phyloP scores from a whole-genome alignment of 2,329 filamentous ascomycete genomes.

The Sporothrix globosa region DNA sequence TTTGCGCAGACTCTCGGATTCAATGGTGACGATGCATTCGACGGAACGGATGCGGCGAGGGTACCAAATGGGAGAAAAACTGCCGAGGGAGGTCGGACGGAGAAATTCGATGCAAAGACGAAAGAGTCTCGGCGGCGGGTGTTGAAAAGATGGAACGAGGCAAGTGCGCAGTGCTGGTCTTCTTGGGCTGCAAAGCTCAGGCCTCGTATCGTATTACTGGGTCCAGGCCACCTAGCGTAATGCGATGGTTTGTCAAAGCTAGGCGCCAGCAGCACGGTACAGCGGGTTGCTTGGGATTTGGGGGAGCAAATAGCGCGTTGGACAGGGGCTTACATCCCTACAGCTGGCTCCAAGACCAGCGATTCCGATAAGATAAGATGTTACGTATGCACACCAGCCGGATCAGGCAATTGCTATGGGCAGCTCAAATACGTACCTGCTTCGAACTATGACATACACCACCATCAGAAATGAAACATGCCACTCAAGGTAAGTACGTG shows the following conservation, averaged over 20 bases:
- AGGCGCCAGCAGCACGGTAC: background rate
- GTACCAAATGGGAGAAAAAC: background rate
- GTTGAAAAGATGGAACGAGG: background rate
- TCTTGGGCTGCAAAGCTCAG: background rate
- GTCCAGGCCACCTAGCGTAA: background rate
- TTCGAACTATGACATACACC: no score
- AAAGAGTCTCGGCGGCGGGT: conserved; percentile 4
- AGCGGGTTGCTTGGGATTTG: background rate
- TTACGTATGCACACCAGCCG: conserved; percentile 32
- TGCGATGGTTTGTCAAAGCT: background rate
- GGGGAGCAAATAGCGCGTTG: background rate
- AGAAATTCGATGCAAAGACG: background rate
- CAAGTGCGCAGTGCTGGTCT: background rate
- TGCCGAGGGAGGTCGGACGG: background rate
- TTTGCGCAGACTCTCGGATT: conserved; percentile 1
- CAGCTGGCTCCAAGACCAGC: conserved; percentile 16
- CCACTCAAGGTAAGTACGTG: no score
- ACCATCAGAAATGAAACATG: no score
- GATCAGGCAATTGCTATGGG: conserved; percentile 2
- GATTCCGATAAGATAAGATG: conserved; percentile 33
- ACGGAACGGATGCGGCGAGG: no score
- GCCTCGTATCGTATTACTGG: background rate
- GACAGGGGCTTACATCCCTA: background rate
- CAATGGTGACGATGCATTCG: conserved; percentile 1
- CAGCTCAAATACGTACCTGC: conserved; percentile 1